Evolutionary conservation across 352 stramenopile genomes (phyloP), one percentile per base, ranked within the genome.

Genomic region (Pythium aquatile): DNA sequence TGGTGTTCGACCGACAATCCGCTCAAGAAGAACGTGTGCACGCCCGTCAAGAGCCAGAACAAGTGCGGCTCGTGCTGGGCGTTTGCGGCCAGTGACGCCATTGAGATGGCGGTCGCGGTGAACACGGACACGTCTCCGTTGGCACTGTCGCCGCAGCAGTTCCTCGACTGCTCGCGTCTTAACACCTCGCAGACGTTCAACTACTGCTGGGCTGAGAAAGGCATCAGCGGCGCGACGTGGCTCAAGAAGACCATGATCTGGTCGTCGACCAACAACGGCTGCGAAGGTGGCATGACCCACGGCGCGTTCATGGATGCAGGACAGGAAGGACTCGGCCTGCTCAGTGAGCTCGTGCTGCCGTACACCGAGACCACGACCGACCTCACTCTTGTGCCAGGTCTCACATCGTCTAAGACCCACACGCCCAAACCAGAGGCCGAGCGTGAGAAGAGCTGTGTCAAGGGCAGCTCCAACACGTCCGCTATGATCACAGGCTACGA

Each of bases 51-150:
- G 76, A 92, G 79, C 63, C 83, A 94, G 59, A 83, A 91, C 59
- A 77, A 83, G 56, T 94, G 85, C 57, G 85, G 85, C 14, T 91
- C 80, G 56, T 94, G 85, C 61, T 94, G 85, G 83, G 82, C 85
- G 20, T 94, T 93, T 65, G 85, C 85, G 0, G 85, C 85, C 0
- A 80, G 83, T 32, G 85, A 94, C 67, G 70, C 70, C 5, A 94
- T 94, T 58, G 85, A 94, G 68, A 87, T 79, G 10, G 83, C 82
- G 3, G 85, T 93, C 9, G 77, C 72, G 4, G 66, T 91, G 3
- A 75, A 68, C 54, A 72, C 74, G 14, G 58, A 77, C 47, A 78
- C 70, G 10, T 11, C 68, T 6, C 74, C 85, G 37, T 62, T 79
- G 26, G 75, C 85, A 49, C 65, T 94, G 37, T 94, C 85, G 9